Conservation (phyloP, 768 basidiomycete species). For the Goffeauzyma gilvescens region DNA sequence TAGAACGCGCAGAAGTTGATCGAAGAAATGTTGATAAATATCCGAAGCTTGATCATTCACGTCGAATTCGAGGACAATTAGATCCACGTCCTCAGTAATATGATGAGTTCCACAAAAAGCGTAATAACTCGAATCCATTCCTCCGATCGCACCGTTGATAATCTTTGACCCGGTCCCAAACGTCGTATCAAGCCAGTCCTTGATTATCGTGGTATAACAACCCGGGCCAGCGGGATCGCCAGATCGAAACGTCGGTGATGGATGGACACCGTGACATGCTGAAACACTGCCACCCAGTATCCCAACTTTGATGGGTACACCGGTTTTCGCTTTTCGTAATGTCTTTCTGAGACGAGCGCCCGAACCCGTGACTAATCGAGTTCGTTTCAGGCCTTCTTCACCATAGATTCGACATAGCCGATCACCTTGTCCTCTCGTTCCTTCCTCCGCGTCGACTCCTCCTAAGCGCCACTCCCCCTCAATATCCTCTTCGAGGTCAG, state of each 20-base stretch:
- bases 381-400: slow-evolving; percentile 15
- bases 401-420: slow-evolving; percentile 22
- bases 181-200: slow-evolving; percentile 19
- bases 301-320: slow-evolving; percentile 19
- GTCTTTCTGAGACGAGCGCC: slow-evolving; percentile 21
- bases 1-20: slow-evolving; percentile 24
- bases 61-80: slow-evolving; percentile 30
- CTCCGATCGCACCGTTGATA: slow-evolving; percentile 28
- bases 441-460: slow-evolving; percentile 11
- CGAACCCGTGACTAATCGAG: slow-evolving; percentile 16
- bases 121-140: slow-evolving; percentile 30
- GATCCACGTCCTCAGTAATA: slow-evolving; percentile 22
- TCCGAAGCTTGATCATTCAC: slow-evolving; percentile 27
- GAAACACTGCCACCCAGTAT: slow-evolving; percentile 28
- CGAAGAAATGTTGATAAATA: slow-evolving; percentile 22
- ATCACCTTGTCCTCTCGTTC: slow-evolving; percentile 13
- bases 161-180: slow-evolving; percentile 13
- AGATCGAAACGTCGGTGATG: slow-evolving; percentile 16
- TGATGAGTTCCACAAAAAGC: slow-evolving; percentile 31
- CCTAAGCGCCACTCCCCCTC: slow-evolving; percentile 21
- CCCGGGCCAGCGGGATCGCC: slow-evolving; percentile 29
- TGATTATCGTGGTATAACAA: slow-evolving; percentile 23
- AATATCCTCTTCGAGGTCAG: too few relatives aligned
- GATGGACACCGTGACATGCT: slow-evolving; percentile 29
- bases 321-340: slow-evolving; percentile 19